Conservation (phyloP, 176 grass and related monocot species). For the Triticum dicoccoides region DNA sequence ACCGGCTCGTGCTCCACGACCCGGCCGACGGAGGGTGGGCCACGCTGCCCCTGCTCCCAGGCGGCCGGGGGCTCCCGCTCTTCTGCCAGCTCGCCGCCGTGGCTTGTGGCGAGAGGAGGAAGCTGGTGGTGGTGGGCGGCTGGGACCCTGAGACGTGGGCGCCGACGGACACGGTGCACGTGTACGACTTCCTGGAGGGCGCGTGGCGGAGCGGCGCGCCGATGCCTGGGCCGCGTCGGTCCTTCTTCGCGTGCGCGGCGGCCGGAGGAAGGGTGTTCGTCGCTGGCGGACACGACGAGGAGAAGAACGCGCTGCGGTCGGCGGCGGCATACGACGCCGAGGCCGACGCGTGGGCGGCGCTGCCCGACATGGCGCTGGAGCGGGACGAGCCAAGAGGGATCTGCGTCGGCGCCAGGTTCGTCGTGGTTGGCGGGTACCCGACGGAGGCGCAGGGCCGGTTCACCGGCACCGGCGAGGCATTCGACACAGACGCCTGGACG, state of each 20-base stretch:
- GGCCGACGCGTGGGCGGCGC: constrained; percentile 45
- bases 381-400: constrained; percentile 61
- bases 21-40: constrained; percentile 34
- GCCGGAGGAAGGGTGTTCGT: constrained; percentile 41
- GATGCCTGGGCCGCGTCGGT: constrained; percentile 27
- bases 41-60: constrained; percentile 37
- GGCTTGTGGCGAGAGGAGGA: constrained; percentile 8
- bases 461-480: constrained; percentile 39
- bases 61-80: constrained; percentile 42
- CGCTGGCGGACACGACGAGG: constrained; percentile 65
- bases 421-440: constrained; percentile 57
- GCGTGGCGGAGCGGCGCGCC: constrained; percentile 36
- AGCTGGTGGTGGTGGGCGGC: constrained; percentile 58
- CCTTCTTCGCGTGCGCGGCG: constrained; percentile 70
- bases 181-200: constrained; percentile 61
- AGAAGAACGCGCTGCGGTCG: constrained; percentile 79
- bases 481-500: constrained; percentile 36
- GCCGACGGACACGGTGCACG: constrained; percentile 51
- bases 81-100: constrained; percentile 71
- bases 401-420: constrained; percentile 40
- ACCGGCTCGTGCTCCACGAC: constrained; percentile 61
- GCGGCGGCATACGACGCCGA: constrained; percentile 53
- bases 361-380: constrained; percentile 73
- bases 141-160: constrained; percentile 70
- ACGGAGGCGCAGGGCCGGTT: constrained; percentile 77